Conservation (phyloP, 768 basidiomycete genomes). For the Leccinellum rugosiceps region DNA sequence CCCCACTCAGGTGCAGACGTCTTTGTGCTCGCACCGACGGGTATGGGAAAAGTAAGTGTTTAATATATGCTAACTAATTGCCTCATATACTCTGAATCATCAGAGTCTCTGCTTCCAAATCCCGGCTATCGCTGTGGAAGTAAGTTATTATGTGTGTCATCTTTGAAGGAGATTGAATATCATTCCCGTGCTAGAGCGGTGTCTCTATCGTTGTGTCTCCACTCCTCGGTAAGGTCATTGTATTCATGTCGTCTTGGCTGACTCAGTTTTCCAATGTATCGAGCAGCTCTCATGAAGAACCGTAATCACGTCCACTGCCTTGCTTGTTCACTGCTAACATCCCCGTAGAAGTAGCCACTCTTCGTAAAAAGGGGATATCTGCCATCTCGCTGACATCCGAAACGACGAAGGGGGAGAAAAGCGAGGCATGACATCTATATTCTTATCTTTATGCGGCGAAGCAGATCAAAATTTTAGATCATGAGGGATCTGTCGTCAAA, state of each 20-base stretch:
- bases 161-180: not conserved
- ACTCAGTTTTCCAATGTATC: not conserved
- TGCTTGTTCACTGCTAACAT: conserved; percentile 1
- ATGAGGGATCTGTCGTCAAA: conserved; percentile 57
- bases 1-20: conserved; percentile 57
- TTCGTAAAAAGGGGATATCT: conserved; percentile 51
- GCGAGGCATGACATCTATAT: conserved; percentile 42
- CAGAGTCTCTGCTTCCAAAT: conserved; percentile 86
- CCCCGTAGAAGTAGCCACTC: conserved; percentile 56
- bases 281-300: conserved; percentile 75
- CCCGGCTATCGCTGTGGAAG: conserved; percentile 67
- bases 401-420: conserved; percentile 50
- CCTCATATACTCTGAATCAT: not conserved
- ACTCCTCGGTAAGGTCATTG: conserved; percentile 52
- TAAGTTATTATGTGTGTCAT: conserved; percentile 22
- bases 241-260: not conserved
- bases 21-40: conserved; percentile 80
- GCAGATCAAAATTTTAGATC: conserved; percentile 43
- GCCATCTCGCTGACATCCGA: conserved; percentile 70
- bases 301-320: conserved; percentile 41
- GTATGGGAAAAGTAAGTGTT: conserved; percentile 75
- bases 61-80: not conserved
- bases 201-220: conserved; percentile 77
- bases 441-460: not conserved
- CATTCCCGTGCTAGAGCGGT: conserved; percentile 45